Percentiles rank a stretch among this genome's conserved stretches.
phyloP scores from a whole-genome alignment of 2,329 filamentous ascomycete species.

The Myriosclerotinia duriaeana region DNA sequence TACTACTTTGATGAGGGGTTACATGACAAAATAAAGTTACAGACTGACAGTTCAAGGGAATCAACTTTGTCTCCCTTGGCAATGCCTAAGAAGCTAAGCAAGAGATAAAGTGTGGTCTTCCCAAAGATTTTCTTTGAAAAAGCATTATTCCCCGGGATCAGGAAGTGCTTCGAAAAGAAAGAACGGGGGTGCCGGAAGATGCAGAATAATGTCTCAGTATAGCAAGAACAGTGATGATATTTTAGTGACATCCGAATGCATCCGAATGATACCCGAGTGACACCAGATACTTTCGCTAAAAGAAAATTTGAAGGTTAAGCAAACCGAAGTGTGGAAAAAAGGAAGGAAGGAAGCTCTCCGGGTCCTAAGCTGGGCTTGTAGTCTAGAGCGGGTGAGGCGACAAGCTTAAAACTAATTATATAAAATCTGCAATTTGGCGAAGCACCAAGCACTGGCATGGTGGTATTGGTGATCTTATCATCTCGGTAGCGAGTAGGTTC shows the following conservation, averaged over 20 bases:
- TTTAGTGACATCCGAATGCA: neutral
- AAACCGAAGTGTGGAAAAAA: neutral
- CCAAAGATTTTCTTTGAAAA: neutral
- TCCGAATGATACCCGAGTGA: neutral
- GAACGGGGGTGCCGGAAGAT: neutral
- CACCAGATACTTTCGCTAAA: neutral
- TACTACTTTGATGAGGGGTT: neutral
- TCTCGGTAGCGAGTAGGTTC: neutral
- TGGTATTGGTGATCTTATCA: neutral
- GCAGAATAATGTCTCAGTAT: neutral
- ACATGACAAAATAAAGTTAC: neutral
- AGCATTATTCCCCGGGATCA: neutral
- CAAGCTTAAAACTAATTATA: neutral
- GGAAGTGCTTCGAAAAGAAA: neutral
- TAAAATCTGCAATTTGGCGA: neutral
- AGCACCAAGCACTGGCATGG: neutral
- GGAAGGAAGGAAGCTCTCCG: neutral
- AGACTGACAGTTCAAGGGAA: neutral
- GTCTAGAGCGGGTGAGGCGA: neutral
- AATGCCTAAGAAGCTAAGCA: neutral
- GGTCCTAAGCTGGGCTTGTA: neutral
- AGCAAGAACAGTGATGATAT: neutral
- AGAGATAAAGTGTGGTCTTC: neutral
- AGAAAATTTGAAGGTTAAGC: neutral
- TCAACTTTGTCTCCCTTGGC: neutral